Percentiles rank a stretch among this genome's conserved stretches.
These are phyloP conservation scores for Zychaea mexicana DNA, from an alignment of 371 early-diverging fungal genomes.

Conservation along the genomic window DNA sequence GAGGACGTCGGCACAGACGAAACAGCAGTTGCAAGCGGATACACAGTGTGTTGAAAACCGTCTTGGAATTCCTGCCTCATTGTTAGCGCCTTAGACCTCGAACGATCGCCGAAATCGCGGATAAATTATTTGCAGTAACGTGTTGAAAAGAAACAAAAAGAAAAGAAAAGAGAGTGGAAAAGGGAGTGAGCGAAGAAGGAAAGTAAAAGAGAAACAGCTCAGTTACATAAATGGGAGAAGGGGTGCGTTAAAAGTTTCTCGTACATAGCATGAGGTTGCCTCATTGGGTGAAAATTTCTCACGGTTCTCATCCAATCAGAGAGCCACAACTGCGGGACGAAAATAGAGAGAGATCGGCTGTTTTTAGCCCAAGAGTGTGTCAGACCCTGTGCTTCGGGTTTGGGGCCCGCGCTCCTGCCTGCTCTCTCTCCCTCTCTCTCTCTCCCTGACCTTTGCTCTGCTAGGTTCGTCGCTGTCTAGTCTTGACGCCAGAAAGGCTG, in stretches of 20 bases:
- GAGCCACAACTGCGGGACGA: too few relatives aligned
- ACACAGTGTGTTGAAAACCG: neutral
- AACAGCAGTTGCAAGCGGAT: slow-evolving; percentile 5
- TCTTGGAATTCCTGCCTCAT: slow-evolving; percentile 4
- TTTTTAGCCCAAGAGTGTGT: too few relatives aligned
- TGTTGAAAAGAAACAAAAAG: neutral
- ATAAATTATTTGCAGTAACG: neutral
- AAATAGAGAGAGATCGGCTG: too few relatives aligned
- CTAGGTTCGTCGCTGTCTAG: too few relatives aligned
- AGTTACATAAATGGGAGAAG: neutral
- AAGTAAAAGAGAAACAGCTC: neutral
- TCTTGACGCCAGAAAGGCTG: too few relatives aligned
- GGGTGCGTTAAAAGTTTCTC: too few relatives aligned
- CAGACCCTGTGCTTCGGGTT: too few relatives aligned
- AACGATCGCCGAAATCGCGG: slow-evolving; percentile 1
- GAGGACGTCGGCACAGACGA: neutral
- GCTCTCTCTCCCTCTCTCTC: too few relatives aligned
- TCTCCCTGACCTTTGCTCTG: too few relatives aligned
- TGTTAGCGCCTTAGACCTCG: slow-evolving; percentile 4
- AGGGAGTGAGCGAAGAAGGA: neutral
- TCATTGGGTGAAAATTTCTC: neutral
- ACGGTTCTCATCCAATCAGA: neutral
- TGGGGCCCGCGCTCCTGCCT: too few relatives aligned
- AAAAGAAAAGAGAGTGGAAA: neutral
- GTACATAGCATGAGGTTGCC: too few relatives aligned